Evolutionary conservation across 345 rosid genomes (phyloP).

Genomic region (Syzygium aromaticum): DNA sequence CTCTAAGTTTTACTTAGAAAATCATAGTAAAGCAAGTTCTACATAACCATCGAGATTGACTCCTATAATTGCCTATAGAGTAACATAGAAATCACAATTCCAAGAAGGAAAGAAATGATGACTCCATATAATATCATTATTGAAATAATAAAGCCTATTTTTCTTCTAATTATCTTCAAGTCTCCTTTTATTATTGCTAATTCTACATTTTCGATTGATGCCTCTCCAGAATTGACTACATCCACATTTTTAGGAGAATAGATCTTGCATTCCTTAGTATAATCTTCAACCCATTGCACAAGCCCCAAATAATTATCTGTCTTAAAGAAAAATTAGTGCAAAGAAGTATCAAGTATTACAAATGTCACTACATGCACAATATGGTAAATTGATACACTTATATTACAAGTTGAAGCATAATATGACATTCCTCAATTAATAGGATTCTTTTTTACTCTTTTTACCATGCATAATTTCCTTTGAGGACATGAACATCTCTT

Average conservation of each 20-base stretch:
- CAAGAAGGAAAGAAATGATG: not conserved
- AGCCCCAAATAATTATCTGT: not conserved
- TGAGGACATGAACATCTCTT: too few relatives aligned
- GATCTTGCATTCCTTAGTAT: not conserved
- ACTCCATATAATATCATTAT: not conserved
- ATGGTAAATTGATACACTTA: too few relatives aligned
- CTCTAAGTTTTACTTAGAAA: too few relatives aligned
- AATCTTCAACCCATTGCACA: not conserved
- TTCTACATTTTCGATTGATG: not conserved
- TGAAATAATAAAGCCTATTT: not conserved
- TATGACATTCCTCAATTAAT: too few relatives aligned
- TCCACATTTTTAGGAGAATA: not conserved
- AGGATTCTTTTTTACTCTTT: too few relatives aligned
- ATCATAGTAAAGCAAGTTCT: too few relatives aligned
- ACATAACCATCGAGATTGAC: not conserved
- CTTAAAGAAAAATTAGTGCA: too few relatives aligned
- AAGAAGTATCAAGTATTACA: too few relatives aligned
- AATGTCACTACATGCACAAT: too few relatives aligned
- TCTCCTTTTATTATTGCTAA: not conserved
- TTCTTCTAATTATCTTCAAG: not conserved
- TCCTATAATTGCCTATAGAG: not conserved
- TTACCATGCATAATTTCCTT: too few relatives aligned
- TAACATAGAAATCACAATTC: not conserved
- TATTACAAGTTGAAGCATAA: too few relatives aligned
- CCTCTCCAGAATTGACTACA: not conserved